Conservation (phyloP, 2,329 filamentous ascomycete species). For the Sporothrix dimorphospora region DNA sequence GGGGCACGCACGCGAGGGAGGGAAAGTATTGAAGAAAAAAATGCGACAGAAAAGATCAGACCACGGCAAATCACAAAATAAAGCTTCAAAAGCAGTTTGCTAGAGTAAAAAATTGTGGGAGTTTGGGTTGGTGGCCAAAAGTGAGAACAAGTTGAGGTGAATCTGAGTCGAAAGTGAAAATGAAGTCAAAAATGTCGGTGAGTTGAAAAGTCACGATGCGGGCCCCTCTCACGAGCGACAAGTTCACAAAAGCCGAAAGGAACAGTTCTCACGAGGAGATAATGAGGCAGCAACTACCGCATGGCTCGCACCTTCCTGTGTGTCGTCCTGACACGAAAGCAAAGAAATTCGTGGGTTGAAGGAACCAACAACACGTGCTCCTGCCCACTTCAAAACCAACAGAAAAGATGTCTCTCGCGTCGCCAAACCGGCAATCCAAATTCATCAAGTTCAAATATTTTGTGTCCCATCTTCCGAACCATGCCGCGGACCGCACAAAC, state of each 20-base stretch:
- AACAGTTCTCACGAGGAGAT: conserved; percentile 4
- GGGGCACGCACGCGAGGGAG: background rate
- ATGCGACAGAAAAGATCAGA: background rate
- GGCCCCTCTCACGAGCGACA: background rate
- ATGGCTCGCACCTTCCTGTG: conserved; percentile 10
- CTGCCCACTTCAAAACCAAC: background rate
- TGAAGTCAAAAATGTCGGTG: background rate
- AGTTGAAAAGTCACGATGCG: background rate
- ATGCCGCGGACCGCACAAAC: background rate
- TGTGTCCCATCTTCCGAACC: background rate
- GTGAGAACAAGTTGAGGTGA: conserved; percentile 1
- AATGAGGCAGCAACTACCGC: background rate
- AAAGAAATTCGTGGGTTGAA: background rate
- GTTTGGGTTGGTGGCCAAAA: background rate
- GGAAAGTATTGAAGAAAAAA: background rate
- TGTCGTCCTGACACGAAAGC: background rate
- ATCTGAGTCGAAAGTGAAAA: background rate
- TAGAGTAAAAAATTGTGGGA: too few species aligned
- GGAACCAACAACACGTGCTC: background rate
- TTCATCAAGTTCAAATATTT: background rate
- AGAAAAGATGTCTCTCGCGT: background rate
- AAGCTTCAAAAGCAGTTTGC: background rate
- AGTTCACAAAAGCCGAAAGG: conserved; percentile 4
- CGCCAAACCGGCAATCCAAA: background rate
- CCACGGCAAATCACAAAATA: background rate